These are phyloP conservation scores for Neonectria coccinea DNA, from an alignment of 2,329 filamentous ascomycete species.

Conservation along the genomic window DNA sequence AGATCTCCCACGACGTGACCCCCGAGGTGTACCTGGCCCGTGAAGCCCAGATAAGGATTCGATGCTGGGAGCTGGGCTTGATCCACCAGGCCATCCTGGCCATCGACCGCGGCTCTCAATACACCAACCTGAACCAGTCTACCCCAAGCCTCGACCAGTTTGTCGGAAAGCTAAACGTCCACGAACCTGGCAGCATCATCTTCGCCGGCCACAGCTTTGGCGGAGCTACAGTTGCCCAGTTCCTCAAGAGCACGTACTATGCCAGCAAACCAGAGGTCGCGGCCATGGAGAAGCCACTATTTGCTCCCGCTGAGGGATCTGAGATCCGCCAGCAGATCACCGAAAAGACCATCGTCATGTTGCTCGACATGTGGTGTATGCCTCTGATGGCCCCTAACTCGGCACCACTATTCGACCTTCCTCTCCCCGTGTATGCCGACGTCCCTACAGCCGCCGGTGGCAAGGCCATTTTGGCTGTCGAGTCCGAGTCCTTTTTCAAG, in stretches of 20 bases:
- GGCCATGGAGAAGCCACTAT: constrained; percentile 68
- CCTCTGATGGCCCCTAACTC: constrained; percentile 74
- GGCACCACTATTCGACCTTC: constrained; percentile 74
- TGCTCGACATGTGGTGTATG: constrained; percentile 86
- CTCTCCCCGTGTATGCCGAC: constrained; percentile 75
- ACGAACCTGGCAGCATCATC: constrained; percentile 77
- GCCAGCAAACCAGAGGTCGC: constrained; percentile 60
- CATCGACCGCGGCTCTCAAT: constrained; percentile 67
- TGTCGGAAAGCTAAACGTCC: constrained; percentile 71
- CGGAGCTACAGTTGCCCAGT: constrained; percentile 77
- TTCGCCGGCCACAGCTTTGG: constrained; percentile 88
- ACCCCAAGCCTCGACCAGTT: constrained; percentile 68
- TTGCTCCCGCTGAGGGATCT: constrained; percentile 66
- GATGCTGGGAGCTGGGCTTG: constrained; percentile 82
- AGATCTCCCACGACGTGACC: constrained; percentile 71
- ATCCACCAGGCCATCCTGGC: constrained; percentile 75
- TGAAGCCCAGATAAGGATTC: constrained; percentile 78
- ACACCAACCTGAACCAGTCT: constrained; percentile 66
- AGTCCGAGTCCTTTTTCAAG: constrained; percentile 82
- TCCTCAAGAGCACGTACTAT: constrained; percentile 84
- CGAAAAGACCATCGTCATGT: constrained; percentile 70
- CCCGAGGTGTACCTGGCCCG: constrained; percentile 75
- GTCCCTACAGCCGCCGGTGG: constrained; percentile 64
- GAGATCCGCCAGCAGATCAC: constrained; percentile 75
- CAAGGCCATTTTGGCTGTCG: constrained; percentile 73